phyloP scores from a whole-genome alignment of 257 asterid genomes.

The Solanum virginianum region DNA sequence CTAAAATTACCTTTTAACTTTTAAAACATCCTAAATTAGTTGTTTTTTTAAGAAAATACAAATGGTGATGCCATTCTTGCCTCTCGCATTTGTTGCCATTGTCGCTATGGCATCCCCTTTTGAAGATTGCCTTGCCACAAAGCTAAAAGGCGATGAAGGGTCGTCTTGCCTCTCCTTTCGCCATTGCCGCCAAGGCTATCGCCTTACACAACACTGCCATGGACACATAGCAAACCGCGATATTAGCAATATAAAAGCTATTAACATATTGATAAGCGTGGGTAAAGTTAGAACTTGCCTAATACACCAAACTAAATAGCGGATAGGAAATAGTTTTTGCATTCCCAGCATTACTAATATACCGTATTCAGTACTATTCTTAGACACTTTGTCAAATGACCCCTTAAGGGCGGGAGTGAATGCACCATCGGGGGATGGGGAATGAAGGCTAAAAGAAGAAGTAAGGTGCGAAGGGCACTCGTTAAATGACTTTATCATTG shows the following conservation, averaged over 20 bases:
- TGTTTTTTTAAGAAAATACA: no score
- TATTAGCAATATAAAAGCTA: background rate
- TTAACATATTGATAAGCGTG: background rate
- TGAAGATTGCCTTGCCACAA: no score
- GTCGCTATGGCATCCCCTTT: no score
- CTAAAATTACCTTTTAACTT: no score
- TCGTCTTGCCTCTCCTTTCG: no score
- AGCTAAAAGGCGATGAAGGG: no score
- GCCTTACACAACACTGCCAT: no score
- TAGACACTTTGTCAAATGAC: background rate
- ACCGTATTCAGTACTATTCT: background rate
- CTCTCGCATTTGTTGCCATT: no score
- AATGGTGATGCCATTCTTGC: no score
- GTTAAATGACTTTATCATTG: background rate
- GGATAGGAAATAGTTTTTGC: background rate
- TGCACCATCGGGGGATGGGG: background rate
- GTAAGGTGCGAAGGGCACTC: background rate
- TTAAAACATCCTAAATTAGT: no score
- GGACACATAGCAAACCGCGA: no score
- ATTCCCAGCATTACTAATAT: background rate
- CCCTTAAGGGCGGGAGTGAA: background rate
- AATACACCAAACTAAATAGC: background rate
- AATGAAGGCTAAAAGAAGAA: background rate
- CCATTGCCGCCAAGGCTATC: no score
- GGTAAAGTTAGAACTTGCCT: background rate